These are phyloP conservation scores for Cercophora sp. DNA, from an alignment of 495 filamentous ascomycete genomes.

Conservation along the genomic window DNA sequence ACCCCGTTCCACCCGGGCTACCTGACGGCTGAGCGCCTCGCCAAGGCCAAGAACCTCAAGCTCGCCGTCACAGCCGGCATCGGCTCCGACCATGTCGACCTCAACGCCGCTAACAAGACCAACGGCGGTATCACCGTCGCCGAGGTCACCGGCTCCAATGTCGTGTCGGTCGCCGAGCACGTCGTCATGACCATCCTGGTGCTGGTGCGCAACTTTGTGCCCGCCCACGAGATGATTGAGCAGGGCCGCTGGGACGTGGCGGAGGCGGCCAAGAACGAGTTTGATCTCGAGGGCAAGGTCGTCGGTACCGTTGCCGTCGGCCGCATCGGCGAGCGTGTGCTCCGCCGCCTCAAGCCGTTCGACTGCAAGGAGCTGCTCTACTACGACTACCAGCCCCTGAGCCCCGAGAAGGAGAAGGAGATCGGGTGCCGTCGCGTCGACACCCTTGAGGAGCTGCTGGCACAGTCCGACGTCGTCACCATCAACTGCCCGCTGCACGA, in stretches of 20 bases:
- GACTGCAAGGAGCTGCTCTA: slow-evolving; percentile 99
- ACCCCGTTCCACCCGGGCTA: slow-evolving; percentile 99
- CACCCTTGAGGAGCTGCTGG: slow-evolving; percentile 86
- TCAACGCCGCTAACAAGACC: slow-evolving; percentile 95
- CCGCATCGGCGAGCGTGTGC: slow-evolving; percentile 96
- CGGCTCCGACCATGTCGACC: slow-evolving; percentile 96
- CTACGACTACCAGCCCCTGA: slow-evolving; percentile 97
- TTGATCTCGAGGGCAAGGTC: slow-evolving; percentile 93
- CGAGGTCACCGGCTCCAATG: slow-evolving; percentile 92
- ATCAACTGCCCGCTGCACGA: slow-evolving; percentile 99
- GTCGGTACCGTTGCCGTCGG: slow-evolving; percentile 97
- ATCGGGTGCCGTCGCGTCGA: slow-evolving; percentile 91
- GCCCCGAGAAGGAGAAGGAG: slow-evolving; percentile 83
- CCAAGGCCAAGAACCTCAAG: slow-evolving; percentile 98
- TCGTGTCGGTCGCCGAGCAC: slow-evolving; percentile 88
- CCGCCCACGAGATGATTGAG: slow-evolving; percentile 90
- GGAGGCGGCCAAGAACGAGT: slow-evolving; percentile 94
- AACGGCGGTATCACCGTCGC: slow-evolving; percentile 97
- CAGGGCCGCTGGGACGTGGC: slow-evolving; percentile 93
- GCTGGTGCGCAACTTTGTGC: slow-evolving; percentile 96
- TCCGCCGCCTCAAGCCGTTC: slow-evolving; percentile 90
- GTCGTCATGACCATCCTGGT: slow-evolving; percentile 98
- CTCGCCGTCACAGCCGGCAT: slow-evolving; percentile 94
- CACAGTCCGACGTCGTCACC: slow-evolving; percentile 95
- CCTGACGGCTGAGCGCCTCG: slow-evolving; percentile 91